Percentiles rank a stretch among this genome's conserved stretches.
Conservation (phyloP, 345 rosid species). For the Xanthoceras sorbifolium region DNA sequence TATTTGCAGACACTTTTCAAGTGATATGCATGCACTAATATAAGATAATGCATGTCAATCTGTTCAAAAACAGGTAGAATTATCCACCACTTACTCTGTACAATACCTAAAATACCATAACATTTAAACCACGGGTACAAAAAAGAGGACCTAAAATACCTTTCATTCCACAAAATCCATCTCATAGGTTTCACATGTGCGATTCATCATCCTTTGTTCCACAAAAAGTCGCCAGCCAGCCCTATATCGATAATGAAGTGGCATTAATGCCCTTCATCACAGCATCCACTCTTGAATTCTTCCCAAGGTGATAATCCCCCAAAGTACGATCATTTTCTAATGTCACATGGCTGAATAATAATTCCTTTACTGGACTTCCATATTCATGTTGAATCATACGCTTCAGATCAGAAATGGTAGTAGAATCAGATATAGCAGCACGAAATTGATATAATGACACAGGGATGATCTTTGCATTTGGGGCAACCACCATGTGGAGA, state of each 20-base stretch:
- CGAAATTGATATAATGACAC: background rate
- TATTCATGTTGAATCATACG: background rate
- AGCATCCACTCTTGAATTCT: background rate
- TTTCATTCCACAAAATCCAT: background rate
- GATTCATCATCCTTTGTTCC: background rate
- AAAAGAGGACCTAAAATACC: background rate
- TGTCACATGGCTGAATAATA: background rate
- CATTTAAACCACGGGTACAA: background rate
- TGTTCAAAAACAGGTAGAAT: background rate
- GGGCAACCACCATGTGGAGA: constrained; percentile 18
- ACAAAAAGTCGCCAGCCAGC: background rate
- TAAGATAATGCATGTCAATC: background rate
- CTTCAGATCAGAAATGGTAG: constrained; percentile 14
- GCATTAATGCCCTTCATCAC: background rate
- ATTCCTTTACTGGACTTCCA: constrained; percentile 11
- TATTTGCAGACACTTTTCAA: too few relatives aligned
- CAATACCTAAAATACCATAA: background rate
- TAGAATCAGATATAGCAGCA: background rate
- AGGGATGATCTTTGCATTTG: background rate
- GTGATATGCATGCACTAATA: too few relatives aligned
- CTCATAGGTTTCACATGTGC: background rate
- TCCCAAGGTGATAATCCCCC: constrained; percentile 1
- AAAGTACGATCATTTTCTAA: constrained; percentile 11
- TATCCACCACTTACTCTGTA: background rate
- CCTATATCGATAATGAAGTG: background rate